Percentiles rank a stretch among this genome's conserved stretches.
phyloP scores from a whole-genome alignment of 495 filamentous ascomycete species.

The Oidiodendron maius region DNA sequence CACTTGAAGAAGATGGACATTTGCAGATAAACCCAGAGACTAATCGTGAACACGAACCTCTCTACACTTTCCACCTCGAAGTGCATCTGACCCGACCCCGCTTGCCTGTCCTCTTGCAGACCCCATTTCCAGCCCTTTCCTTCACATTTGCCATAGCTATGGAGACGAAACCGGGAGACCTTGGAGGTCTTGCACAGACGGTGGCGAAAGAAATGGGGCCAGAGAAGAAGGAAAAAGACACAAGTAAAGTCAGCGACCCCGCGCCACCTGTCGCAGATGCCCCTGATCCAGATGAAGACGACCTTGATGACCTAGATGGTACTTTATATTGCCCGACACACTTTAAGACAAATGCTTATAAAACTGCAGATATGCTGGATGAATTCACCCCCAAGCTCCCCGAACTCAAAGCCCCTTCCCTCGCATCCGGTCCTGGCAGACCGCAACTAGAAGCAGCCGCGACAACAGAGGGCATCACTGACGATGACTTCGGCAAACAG shows the following conservation, averaged over 20 bases:
- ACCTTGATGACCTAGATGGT: slow-evolving; percentile 91
- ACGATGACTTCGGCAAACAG: slow-evolving; percentile 77
- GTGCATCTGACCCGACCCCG: background rate
- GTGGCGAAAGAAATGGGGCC: slow-evolving; percentile 8
- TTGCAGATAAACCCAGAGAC: no score
- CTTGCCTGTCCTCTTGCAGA: background rate
- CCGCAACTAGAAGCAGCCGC: slow-evolving; percentile 16
- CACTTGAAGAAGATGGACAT: no score
- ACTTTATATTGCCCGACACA: background rate
- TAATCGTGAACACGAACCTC: no score
- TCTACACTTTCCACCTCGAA: no score
- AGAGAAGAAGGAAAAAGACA: slow-evolving; percentile 3
- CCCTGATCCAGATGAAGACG: slow-evolving; percentile 75
- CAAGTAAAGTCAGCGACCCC: slow-evolving; percentile 2
- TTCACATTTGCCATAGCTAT: slow-evolving; percentile 9
- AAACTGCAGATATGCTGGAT: slow-evolving; percentile 72
- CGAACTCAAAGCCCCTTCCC: slow-evolving; percentile 36
- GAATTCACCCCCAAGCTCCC: slow-evolving; percentile 64
- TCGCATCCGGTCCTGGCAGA: slow-evolving; percentile 32
- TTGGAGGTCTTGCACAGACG: slow-evolving; percentile 9
- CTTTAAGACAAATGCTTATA: background rate
- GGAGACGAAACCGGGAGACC: slow-evolving; percentile 20
- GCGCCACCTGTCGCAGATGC: slow-evolving; percentile 22
- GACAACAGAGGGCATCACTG: slow-evolving; percentile 30
- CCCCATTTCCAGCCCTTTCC: background rate